Base-by-base conservation (phyloP, 306 rosid genomes). In the Ormosia emarginata region DNA sequence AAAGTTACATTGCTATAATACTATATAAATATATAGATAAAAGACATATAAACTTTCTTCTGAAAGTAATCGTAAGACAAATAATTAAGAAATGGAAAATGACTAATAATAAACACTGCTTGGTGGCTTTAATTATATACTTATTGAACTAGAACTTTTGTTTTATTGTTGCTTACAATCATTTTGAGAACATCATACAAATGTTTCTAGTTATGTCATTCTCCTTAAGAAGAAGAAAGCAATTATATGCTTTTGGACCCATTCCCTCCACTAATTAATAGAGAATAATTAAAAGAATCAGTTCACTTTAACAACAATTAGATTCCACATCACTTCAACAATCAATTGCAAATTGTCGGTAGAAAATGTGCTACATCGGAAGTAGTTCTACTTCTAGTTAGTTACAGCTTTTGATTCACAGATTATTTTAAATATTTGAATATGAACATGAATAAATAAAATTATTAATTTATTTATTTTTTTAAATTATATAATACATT, bases 401-500 rank as follows among this genome's bases (percentile, higher is more conserved):
- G 61, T 58, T 14, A 53, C 34, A 43, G 71, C 61, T 40, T 61
- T 70, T 62, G 67, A 78, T 81, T 91, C 94, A 89, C 92, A 92
- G 94, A 93, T 90, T 89, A 84, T 75, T 86, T 83, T 86, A 79
- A 82, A 84, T 84, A 58, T 82, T 83, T 78, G 69, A 75, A 74
- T 33, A 52, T 80, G 41, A 56, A 47, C 13, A 13, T 14, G 15
- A 17, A 67, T 41, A 74, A 40, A 56, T 24, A 56, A 55, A 74
- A 56, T 12, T 30, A 70, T 0, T 37, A 3, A 4, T 15, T 50
- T 3, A 50, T 50, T 41, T 44, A 40, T 40, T 5, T 29, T 10
- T 18, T 17, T 6, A 39, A 74, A 74, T 4, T 44, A 44, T 15
- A 29, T 13, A 0, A 40, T 30, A 34, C 8, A 12, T n/a, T 74